Base-by-base conservation (phyloP, 176 grass and related monocot genomes). In the Oryza australiensis region DNA sequence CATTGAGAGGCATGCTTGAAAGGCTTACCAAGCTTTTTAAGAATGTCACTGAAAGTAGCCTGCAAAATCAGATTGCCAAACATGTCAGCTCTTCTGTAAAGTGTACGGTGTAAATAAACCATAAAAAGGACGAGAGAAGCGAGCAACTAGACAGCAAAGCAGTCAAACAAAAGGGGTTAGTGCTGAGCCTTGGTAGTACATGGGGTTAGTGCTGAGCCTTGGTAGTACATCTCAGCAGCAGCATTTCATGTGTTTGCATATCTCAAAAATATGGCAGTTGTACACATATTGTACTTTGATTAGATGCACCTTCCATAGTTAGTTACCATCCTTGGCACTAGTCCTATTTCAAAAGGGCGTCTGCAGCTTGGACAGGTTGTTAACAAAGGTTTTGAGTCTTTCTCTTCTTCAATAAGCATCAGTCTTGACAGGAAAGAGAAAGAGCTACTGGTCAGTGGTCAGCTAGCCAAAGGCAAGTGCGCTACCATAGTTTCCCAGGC, bases 11-110 rank as follows among this genome's bases (percentile, higher is more conserved):
- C 15, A 79, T 29, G 62, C 29, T 66, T 77, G 28, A 73, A 79
- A 57, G 72, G 32, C 82, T 86, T 90, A 94, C 93, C 89, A 5
- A 94, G 87, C 85, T 89, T 89, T 79, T 88, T 88, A 67, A 94
- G 82, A 78, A 94, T 94, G 75, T 94, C 93, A 64, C 87, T 94
- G 72, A 94, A 94, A 80, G 93, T 94, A 59, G 93, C 87, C 93
- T 94, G 93, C 51, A 86, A 80, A 88, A 88, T 49, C 26, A 83
- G 42, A 24, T 87, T 74, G 24, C 18, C 30, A 75, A 82, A 82
- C 20, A 76, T 46, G 77, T 84, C 63, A 90, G 75, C 2, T 32
- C 12, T 71, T 28, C 23, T 60, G 55, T 57, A 57, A 57, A 23
- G 7, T 60, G 55, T 40, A 40, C 2, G 2, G 9, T 40, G 9